Percentiles rank a stretch among this genome's conserved stretches.
Evolutionary conservation across 305 asterid species (phyloP).

Genomic region (Withania somnifera): DNA sequence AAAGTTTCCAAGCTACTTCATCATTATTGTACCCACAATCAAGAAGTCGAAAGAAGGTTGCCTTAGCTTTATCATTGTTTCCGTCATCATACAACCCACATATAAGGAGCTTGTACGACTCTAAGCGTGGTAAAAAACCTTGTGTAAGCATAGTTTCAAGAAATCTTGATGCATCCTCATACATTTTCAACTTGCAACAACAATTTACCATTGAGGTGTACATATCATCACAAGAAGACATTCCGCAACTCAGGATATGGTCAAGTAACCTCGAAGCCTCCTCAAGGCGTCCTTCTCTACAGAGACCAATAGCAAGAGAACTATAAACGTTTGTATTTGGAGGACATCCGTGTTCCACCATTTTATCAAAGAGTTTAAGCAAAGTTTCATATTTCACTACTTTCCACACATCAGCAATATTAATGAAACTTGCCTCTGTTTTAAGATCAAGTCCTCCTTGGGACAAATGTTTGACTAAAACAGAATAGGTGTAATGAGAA

Average conservation of each 20-base stretch:
- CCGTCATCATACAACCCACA: slow-evolving; percentile 60
- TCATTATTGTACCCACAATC: slow-evolving; percentile 59
- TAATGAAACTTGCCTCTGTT: slow-evolving; percentile 16
- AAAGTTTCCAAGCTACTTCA: slow-evolving; percentile 71
- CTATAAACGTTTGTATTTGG: slow-evolving; percentile 40
- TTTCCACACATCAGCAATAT: slow-evolving; percentile 71
- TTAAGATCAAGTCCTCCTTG: slow-evolving; percentile 18
- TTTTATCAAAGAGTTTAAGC: slow-evolving; percentile 45
- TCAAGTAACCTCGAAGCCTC: slow-evolving; percentile 51
- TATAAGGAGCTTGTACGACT: slow-evolving; percentile 43
- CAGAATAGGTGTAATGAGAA: slow-evolving; percentile 52
- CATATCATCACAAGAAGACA: slow-evolving; percentile 39
- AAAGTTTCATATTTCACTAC: slow-evolving; percentile 46
- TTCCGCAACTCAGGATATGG: slow-evolving; percentile 38
- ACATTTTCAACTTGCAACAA: slow-evolving; percentile 52
- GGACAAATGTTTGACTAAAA: slow-evolving; percentile 58
- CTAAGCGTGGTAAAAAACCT: slow-evolving; percentile 46
- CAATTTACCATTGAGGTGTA: slow-evolving; percentile 39
- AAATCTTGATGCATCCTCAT: slow-evolving; percentile 37
- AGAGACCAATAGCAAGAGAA: slow-evolving; percentile 49
- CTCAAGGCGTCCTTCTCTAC: slow-evolving; percentile 50
- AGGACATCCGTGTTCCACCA: slow-evolving; percentile 40
- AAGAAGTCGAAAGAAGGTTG: slow-evolving; percentile 39
- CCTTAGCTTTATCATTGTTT: slow-evolving; percentile 38
- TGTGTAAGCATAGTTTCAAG: slow-evolving; percentile 38